Conservation (phyloP, 208 protist species). For the Crithidia fasciculata region DNA sequence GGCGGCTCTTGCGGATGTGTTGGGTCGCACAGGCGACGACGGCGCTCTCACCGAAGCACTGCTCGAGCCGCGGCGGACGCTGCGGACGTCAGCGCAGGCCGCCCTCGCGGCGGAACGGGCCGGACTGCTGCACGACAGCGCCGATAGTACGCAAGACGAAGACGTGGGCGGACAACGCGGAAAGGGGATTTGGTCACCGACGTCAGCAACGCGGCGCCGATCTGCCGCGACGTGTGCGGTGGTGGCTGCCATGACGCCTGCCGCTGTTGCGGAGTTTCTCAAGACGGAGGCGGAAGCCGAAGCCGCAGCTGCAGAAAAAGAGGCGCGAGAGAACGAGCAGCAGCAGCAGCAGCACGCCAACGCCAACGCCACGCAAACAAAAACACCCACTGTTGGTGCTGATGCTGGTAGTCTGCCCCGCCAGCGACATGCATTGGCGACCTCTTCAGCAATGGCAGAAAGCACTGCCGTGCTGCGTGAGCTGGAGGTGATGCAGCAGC, state of each 20-base stretch:
- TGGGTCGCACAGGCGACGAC: neutral
- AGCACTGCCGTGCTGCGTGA: constrained; percentile 30
- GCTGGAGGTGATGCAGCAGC: constrained; percentile 21
- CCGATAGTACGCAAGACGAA: neutral
- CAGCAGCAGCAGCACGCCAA: neutral
- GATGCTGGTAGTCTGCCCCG: no score
- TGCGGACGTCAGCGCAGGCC: neutral
- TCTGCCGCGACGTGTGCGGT: no score
- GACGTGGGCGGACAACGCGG: neutral
- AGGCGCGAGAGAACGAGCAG: neutral
- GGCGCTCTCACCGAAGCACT: constrained; percentile 2
- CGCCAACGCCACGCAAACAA: no score
- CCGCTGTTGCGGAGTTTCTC: constrained; percentile 19
- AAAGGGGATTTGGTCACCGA: neutral
- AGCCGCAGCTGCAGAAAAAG: neutral
- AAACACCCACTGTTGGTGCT: no score
- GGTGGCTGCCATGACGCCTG: constrained; percentile 2
- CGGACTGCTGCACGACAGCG: constrained; percentile 5
- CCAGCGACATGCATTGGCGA: neutral
- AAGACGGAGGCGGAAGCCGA: constrained; percentile 15
- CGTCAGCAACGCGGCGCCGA: neutral
- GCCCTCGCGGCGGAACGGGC: constrained; percentile 20
- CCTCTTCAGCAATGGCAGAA: constrained; percentile 13
- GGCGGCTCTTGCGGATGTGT: neutral
- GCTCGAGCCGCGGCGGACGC: neutral